Percentiles rank a stretch among this genome's conserved stretches.
phyloP scores from a whole-genome alignment of 208 protist genomes.

The Acanthamoeba sp. region DNA sequence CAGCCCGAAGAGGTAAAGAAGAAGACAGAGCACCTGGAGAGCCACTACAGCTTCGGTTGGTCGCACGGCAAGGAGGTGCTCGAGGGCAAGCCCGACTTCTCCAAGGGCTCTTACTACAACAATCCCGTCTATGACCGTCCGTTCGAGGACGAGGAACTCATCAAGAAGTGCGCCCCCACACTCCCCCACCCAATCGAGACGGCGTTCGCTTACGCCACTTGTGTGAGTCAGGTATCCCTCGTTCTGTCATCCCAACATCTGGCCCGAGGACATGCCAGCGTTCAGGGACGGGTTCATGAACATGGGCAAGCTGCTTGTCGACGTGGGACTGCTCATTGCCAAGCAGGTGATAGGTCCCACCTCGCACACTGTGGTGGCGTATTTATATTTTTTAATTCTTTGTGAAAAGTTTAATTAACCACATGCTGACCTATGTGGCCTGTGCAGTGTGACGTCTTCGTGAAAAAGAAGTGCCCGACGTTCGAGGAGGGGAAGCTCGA shows the following conservation, averaged over 20 bases:
- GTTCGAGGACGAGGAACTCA: constrained; percentile 82
- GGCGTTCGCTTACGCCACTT: neutral
- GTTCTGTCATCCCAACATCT: constrained; percentile 86
- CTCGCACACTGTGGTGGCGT: no score
- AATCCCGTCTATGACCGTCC: constrained; percentile 87
- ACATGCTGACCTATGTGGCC: neutral
- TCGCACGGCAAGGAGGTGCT: constrained; percentile 84
- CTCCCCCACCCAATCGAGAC: no score
- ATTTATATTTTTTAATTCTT: no score
- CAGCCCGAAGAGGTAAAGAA: constrained; percentile 82
- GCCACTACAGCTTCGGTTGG: constrained; percentile 84
- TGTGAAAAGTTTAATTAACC: no score
- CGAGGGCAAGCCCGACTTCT: constrained; percentile 78
- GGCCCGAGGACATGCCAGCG: constrained; percentile 87
- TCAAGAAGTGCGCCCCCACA: constrained; percentile 74
- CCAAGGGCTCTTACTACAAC: constrained; percentile 88
- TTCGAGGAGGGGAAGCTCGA: constrained; percentile 76
- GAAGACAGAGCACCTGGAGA: constrained; percentile 79
- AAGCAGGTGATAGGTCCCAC: constrained; percentile 85
- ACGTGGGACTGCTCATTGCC: constrained; percentile 81
- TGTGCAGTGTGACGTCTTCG: constrained; percentile 39
- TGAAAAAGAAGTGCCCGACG: constrained; percentile 14
- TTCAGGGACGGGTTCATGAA: constrained; percentile 84
- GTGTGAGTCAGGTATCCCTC: constrained; percentile 73
- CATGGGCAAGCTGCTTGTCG: constrained; percentile 86